These are phyloP conservation scores for Westerdykella aurantiaca DNA, from an alignment of 2,329 filamentous ascomycete genomes.

Conservation along the genomic window DNA sequence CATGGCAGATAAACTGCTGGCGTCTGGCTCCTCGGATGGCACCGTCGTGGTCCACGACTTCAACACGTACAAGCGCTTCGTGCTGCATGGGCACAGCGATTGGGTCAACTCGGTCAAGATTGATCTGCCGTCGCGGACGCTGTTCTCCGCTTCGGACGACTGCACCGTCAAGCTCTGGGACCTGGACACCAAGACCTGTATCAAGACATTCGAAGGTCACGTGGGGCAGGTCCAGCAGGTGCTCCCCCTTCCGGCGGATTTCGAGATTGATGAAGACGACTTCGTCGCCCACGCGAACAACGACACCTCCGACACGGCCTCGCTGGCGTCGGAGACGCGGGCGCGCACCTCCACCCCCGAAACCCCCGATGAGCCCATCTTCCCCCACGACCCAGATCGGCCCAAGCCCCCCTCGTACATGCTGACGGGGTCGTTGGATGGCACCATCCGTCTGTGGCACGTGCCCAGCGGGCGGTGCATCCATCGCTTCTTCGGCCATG, in stretches of 20 bases:
- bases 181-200: slow-evolving; percentile 72
- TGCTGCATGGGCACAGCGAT: slow-evolving; percentile 77
- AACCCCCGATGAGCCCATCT: slow-evolving; percentile 40
- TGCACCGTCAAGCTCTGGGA: slow-evolving; percentile 91
- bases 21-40: slow-evolving; percentile 82
- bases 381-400: slow-evolving; percentile 57
- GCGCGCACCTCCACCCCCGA: slow-evolving; percentile 3
- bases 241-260: slow-evolving; percentile 74
- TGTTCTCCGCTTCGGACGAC: slow-evolving; percentile 92
- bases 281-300: slow-evolving; percentile 52
- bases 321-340: slow-evolving; percentile 22
- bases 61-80: slow-evolving; percentile 71
- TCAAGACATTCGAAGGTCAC: slow-evolving; percentile 76
- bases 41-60: slow-evolving; percentile 93
- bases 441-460: slow-evolving; percentile 89
- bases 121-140: slow-evolving; percentile 72
- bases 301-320: slow-evolving; percentile 40
- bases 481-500: slow-evolving; percentile 90
- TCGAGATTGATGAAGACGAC: slow-evolving; percentile 74
- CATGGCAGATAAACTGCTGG: slow-evolving; percentile 77
- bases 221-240: slow-evolving; percentile 95
- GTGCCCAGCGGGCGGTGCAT: slow-evolving; percentile 74
- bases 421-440: slow-evolving; percentile 85
- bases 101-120: slow-evolving; percentile 97
- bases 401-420: slow-evolving; percentile 82